A percentile compares a stretch with the other conserved stretches of the same genome.
phyloP scores from a whole-genome alignment of 2,329 filamentous ascomycete genomes.

The Sporothrix dimorphospora region DNA sequence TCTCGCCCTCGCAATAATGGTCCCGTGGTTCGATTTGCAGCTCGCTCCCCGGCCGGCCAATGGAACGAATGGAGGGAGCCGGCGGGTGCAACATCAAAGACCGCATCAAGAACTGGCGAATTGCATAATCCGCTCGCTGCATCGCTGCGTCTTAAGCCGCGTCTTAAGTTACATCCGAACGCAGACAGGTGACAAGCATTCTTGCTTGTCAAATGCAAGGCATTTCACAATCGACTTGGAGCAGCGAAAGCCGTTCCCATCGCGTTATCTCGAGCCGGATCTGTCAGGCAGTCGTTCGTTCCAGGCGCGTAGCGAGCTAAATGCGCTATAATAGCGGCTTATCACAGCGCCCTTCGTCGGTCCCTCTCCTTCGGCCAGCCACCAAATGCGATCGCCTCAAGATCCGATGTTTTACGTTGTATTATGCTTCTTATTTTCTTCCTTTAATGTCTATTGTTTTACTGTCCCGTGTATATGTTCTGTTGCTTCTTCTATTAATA shows the following conservation, averaged over 20 bases:
- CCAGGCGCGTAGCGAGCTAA: not conserved
- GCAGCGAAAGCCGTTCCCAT: slow-evolving; percentile 6
- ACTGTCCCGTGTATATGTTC: not conserved
- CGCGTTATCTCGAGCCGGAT: not conserved
- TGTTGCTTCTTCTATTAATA: not conserved
- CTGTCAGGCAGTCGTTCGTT: not conserved
- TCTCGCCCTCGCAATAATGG: not conserved
- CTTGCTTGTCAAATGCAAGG: not conserved
- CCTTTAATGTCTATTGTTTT: not conserved
- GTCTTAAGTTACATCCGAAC: slow-evolving; percentile 21
- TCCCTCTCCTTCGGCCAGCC: not conserved
- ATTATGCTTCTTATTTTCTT: not conserved
- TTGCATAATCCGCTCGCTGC: slow-evolving; percentile 20
- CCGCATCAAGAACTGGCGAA: slow-evolving; percentile 21
- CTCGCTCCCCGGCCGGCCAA: too few relatives aligned
- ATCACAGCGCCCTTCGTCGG: not conserved
- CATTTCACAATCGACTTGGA: too few relatives aligned
- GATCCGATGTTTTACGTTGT: not conserved
- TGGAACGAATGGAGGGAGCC: too few relatives aligned
- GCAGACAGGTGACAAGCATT: not conserved
- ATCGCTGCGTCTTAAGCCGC: slow-evolving; percentile 18
- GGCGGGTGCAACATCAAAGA: slow-evolving; percentile 11
- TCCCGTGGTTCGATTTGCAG: slow-evolving; percentile 17
- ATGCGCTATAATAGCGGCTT: not conserved
- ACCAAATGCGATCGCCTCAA: not conserved